These are phyloP conservation scores for Ceratocystis variospora DNA, from an alignment of 2,329 filamentous ascomycete species.

Conservation along the genomic window DNA sequence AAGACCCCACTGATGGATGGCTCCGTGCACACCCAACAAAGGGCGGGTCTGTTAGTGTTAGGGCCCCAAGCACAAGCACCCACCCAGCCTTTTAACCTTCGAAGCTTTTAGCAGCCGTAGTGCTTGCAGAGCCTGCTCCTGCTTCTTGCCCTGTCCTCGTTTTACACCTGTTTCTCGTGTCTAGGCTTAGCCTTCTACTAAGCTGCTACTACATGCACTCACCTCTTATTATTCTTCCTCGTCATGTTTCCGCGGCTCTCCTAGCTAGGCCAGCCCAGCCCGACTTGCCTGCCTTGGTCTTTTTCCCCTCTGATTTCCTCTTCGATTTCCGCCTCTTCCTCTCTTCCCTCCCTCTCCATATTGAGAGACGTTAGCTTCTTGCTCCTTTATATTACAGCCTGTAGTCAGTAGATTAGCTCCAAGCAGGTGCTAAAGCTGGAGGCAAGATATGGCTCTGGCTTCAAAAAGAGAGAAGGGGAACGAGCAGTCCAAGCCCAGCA, in stretches of 20 bases:
- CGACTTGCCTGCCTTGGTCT: too few species aligned
- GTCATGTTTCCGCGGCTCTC: too few species aligned
- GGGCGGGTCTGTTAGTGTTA: not conserved
- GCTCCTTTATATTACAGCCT: conserved; percentile 4
- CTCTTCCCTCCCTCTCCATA: not conserved
- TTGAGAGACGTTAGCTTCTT: not conserved
- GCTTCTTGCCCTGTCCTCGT: too few species aligned
- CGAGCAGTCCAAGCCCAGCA: not conserved
- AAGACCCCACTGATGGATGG: not conserved
- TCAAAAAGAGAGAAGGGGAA: not conserved
- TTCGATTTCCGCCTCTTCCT: not conserved
- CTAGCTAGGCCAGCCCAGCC: too few species aligned
- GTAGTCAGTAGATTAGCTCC: conserved; percentile 1
- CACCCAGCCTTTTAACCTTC: not conserved
- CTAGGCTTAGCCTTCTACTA: too few species aligned
- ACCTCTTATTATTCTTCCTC: too few species aligned
- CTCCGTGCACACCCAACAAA: not conserved
- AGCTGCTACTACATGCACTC: too few species aligned
- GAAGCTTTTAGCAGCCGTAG: too few species aligned
- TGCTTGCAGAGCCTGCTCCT: too few species aligned
- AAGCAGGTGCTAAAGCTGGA: not conserved
- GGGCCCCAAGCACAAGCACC: not conserved
- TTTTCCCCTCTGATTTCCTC: conserved; percentile 9
- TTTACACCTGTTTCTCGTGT: too few species aligned
- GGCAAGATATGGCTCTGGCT: conserved; percentile 7